Evolutionary conservation across 257 asterid genomes (phyloP), one percentile per base, ranked within the genome.

Genomic region (Striga asiatica): DNA sequence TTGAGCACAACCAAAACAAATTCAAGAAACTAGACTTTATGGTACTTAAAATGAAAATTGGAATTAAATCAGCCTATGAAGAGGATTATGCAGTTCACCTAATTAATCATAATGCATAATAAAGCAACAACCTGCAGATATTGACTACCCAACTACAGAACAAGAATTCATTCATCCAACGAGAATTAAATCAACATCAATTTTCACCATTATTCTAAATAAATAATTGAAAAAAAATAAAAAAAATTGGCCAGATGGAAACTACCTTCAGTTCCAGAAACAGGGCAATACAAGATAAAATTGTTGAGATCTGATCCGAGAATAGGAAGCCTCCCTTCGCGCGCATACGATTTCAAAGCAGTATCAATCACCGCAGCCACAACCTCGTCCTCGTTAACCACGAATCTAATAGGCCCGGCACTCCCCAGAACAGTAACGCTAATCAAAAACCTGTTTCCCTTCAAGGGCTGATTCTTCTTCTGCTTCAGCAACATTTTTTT

Each of bases 321-420:
- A 63, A 87, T 56, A 1, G 98, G 98, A 19, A 89, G 77, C 60
- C 98, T 75, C 4, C 96, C 96, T 77, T 89, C 94, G 4, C 95
- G 89, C 13, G 94, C 94, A 56, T 89, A 86, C 5, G 77, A 71
- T 71, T 89, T 89, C 77, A 86, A 25, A 7, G 94, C 89, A 2
- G 91, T 86, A 56, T 81, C 88, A 22, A 86, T 89, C 7, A 86
- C 96, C 12, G 79, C 56, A 37, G 77, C 85, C 11, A 89, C 94
- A 17, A 76, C 83, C 39, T 87, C 95, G 12, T 65, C 80, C 68
- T 89, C 96, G 31, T 74, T 80, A 13, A 87, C 94, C 12, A 89
- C 95, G 62, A 89, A 86, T 6, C 95, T 83, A 60, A 89, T 78
- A 51, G 98, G 98, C 0, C 98, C 98, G 8, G 98, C 82, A 18